Base-by-base conservation (phyloP, 2,329 filamentous ascomycete species). In the Dothistroma septosporum region DNA sequence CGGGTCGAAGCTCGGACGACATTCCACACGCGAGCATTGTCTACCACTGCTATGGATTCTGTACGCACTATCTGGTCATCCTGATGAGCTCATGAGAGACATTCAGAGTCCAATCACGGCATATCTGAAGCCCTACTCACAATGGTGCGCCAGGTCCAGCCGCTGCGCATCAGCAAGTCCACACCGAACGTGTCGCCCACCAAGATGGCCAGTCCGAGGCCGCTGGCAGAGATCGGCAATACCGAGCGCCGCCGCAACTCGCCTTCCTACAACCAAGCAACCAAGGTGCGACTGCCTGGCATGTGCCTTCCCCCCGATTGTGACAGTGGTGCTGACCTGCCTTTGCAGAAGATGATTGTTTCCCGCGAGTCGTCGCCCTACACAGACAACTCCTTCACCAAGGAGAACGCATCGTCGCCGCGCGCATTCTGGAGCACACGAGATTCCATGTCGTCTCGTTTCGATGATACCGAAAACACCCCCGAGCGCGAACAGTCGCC, bases 161-260 rank as follows among this genome's bases (percentile, higher is more conserved):
- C 90, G 72, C 78, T 93, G 78, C 88, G 89, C 78, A 91, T 93
- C 71, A 87, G 87, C 77, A 92, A 91, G 79, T 83, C 77, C 71
- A 83, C 80, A 59, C 80, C 83, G 55, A 79, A 76, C 63, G 75
- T 82, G 57, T 87, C 87, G 62, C 85, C 88, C 49, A 76, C 79
- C 71, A 92, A 87, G 76, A 53, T 57, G 53, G 81, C 83, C 70
- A 76, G 75, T 83, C 84, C 87, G 72, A 87, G 89, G 70, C 90
- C 94, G 61, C 83, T 99, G 66, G 90, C 91, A 64, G 94, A 99
- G 79, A 87, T 99, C 72, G 91, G 89, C 69, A 89, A 90, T 56
- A 89, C 89, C 64, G 91, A 92, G 77, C 88, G 87, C 76, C 86
- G 93, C 74, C 85, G 92, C 70, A 97, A 97, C 79, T 97, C 92